Percentiles rank a stretch among this genome's conserved stretches.
phyloP scores from a whole-genome alignment of 306 rosid genomes.

The Casuarina cunninghamiana region DNA sequence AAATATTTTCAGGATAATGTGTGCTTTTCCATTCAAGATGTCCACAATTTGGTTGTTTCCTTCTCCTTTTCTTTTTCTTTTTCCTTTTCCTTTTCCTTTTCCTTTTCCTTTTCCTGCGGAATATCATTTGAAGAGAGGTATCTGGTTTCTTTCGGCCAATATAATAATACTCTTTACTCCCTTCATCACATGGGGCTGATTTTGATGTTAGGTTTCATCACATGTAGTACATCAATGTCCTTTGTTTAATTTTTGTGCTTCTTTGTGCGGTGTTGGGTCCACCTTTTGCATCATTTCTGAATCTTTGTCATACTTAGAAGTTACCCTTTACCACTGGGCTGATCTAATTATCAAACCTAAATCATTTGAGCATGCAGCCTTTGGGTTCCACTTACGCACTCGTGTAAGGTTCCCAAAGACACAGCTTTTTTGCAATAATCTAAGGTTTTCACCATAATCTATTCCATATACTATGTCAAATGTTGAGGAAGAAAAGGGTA shows the following conservation, averaged over 20 bases:
- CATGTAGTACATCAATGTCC: slow-evolving; percentile 37
- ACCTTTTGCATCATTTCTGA: slow-evolving; percentile 49
- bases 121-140: background rate
- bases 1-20: background rate
- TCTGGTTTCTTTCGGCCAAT: background rate
- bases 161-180: background rate
- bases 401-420: slow-evolving; percentile 32
- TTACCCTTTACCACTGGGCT: slow-evolving; percentile 55
- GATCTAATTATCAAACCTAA: slow-evolving; percentile 26
- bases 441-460: slow-evolving; percentile 12
- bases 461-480: background rate
- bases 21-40: background rate
- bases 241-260: slow-evolving; percentile 19
- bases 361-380: slow-evolving; percentile 33
- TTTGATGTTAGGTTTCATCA: slow-evolving; percentile 41
- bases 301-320: slow-evolving; percentile 95
- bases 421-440: slow-evolving; percentile 22
- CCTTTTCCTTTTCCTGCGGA: background rate
- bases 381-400: slow-evolving; percentile 32
- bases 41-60: background rate
- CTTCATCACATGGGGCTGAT: slow-evolving; percentile 32
- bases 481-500: no score
- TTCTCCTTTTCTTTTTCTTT: no score
- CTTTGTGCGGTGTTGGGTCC: slow-evolving; percentile 40
- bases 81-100: background rate